Percentiles rank a stretch among this genome's conserved stretches.
These are phyloP conservation scores for Cutaneotrichosporon mucoides DNA, from an alignment of 1,284 basidiomycete species.

Conservation along the genomic window DNA sequence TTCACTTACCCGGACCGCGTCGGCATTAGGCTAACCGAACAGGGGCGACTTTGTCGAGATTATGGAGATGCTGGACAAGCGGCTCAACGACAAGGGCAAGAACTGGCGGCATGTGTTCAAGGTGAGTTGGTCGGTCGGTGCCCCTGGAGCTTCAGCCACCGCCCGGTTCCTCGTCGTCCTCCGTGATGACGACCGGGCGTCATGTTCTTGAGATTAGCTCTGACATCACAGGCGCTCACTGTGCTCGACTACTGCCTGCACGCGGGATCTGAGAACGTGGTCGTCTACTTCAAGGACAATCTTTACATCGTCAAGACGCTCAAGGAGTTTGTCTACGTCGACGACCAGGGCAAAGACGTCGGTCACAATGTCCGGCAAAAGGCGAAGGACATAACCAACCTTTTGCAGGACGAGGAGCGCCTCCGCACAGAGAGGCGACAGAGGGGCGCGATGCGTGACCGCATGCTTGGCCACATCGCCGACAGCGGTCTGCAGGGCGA, in stretches of 20 bases:
- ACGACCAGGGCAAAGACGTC: conserved; percentile 94
- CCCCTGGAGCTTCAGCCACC: conserved; percentile 2
- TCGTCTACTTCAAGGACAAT: conserved; percentile 98
- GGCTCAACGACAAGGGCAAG: conserved; percentile 99
- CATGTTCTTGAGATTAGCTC: not conserved
- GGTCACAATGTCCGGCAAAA: conserved; percentile 98
- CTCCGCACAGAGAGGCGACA: conserved; percentile 76
- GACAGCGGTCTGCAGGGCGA: conserved; percentile 49
- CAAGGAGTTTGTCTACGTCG: conserved; percentile 96
- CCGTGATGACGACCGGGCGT: not conserved
- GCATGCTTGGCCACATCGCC: conserved; percentile 69
- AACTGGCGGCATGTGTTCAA: conserved; percentile 99
- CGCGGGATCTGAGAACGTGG: conserved; percentile 95
- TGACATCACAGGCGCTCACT: conserved; percentile 69
- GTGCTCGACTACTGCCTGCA: conserved; percentile 96
- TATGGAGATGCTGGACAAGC: conserved; percentile 99
- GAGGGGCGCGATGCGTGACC: conserved; percentile 88
- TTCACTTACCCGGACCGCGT: not conserved
- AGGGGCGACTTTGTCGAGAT: conserved; percentile 98
- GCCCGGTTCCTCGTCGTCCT: not conserved
- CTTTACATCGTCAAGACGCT: conserved; percentile 98
- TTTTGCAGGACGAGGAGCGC: conserved; percentile 83
- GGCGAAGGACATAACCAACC: conserved; percentile 97
- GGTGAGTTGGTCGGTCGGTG: conserved; percentile 51
- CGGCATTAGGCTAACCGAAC: conserved; percentile 9